Evolutionary conservation across 1,139 yeast species (phyloP).

Genomic region (Yamadazyma kanchanaburiensis): DNA sequence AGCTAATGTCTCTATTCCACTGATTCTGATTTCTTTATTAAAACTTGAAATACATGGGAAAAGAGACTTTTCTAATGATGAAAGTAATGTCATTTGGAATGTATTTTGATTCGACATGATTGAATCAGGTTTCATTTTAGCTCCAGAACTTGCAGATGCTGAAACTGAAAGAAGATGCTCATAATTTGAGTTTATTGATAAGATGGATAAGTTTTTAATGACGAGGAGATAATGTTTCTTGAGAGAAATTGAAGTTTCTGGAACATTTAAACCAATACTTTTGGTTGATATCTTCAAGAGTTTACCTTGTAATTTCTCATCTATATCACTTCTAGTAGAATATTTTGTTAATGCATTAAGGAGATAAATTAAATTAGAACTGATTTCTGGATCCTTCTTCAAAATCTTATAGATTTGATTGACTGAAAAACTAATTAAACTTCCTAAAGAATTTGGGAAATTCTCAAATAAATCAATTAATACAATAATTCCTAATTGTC

Average conservation of each 20-base stretch:
- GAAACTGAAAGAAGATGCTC: conserved; percentile 35
- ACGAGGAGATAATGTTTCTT: conserved; percentile 34
- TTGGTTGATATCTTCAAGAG: conserved; percentile 32
- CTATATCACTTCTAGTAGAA: conserved; percentile 38
- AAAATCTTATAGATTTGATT: conserved; percentile 38
- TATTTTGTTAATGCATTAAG: conserved; percentile 32
- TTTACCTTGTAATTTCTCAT: conserved; percentile 39
- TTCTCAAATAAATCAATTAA: conserved; percentile 38
- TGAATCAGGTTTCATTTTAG: conserved; percentile 43
- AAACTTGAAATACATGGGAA: conserved; percentile 29
- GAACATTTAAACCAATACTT: conserved; percentile 19
- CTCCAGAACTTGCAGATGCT: conserved; percentile 35
- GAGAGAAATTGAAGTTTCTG: conserved; percentile 18
- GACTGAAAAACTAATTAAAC: conserved; percentile 34
- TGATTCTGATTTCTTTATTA: conserved; percentile 35
- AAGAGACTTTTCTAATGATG: conserved; percentile 29
- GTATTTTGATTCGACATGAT: conserved; percentile 41
- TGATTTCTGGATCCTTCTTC: conserved; percentile 31
- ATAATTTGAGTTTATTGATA: conserved; percentile 35
- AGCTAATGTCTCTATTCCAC: conserved; percentile 36
- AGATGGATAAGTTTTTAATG: conserved; percentile 29
- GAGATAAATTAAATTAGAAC: conserved; percentile 28
- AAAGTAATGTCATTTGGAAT: conserved; percentile 29
- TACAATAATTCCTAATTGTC: conserved; percentile 26
- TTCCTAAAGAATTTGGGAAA: conserved; percentile 36